Conservation (phyloP, 768 basidiomycete genomes). For the Hericium coralloides region DNA sequence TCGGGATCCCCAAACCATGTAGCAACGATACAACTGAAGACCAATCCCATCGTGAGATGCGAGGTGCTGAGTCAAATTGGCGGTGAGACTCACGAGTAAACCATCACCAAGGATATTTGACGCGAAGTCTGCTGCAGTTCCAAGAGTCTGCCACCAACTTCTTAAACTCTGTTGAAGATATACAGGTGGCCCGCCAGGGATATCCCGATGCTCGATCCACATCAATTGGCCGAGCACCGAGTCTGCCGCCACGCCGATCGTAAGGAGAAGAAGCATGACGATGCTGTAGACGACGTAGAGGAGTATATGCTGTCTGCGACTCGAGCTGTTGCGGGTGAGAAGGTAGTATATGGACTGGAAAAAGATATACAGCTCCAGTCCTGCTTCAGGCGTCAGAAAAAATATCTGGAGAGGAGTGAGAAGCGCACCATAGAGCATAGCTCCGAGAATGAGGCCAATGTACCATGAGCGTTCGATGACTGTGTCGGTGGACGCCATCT, state of each 20-base stretch:
- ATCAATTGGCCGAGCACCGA: slow-evolving; percentile 9
- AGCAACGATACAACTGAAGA: slow-evolving; percentile 4
- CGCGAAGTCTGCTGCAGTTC: slow-evolving; percentile 9
- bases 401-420: neutral
- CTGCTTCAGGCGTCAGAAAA: neutral
- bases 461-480: slow-evolving; percentile 5
- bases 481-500: neutral
- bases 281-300: slow-evolving; percentile 17
- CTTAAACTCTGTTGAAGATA: neutral
- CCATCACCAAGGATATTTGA: slow-evolving; percentile 4
- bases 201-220: slow-evolving; percentile 10
- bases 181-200: slow-evolving; percentile 7
- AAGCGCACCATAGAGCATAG: slow-evolving; percentile 4
- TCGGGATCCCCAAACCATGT: slow-evolving; percentile 4
- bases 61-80: neutral
- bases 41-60: neutral
- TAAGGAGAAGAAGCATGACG: slow-evolving; percentile 18
- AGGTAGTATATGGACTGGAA: slow-evolving; percentile 1
- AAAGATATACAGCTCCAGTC: slow-evolving; percentile 2
- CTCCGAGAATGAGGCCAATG: slow-evolving; percentile 1
- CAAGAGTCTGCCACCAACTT: neutral
- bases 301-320: slow-evolving; percentile 2
- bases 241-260: slow-evolving; percentile 20
- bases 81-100: neutral
- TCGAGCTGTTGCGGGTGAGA: neutral